A percentile compares a stretch with the other conserved stretches of the same genome.
phyloP scores from a whole-genome alignment of 1,139 yeast genomes.

The Schizosaccharomyces versatilis region DNA sequence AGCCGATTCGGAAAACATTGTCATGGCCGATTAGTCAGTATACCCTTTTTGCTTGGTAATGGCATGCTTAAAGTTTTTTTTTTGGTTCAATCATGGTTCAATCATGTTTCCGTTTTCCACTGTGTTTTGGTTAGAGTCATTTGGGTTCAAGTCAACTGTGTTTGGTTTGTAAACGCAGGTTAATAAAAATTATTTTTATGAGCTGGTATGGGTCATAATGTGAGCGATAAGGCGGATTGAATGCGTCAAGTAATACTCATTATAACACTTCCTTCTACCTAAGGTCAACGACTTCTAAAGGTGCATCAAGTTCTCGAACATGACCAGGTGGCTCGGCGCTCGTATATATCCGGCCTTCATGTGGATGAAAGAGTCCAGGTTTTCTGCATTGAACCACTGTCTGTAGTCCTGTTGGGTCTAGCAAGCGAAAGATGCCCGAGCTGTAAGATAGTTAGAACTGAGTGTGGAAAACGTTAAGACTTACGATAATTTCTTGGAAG shows the following conservation, averaged over 20 bases:
- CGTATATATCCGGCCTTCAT: slow-evolving; percentile 19
- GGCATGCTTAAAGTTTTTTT: background rate
- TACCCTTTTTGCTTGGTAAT: background rate
- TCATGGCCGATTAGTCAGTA: slow-evolving; percentile 1
- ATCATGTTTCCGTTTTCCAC: no score
- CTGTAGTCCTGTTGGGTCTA: slow-evolving; percentile 40
- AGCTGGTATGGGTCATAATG: no score
- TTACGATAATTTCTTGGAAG: slow-evolving; percentile 24
- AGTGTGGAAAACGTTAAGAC: background rate
- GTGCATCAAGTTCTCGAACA: background rate
- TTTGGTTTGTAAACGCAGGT: background rate
- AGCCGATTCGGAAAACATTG: background rate
- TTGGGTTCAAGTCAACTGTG: background rate
- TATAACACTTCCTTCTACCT: background rate
- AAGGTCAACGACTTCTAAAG: background rate
- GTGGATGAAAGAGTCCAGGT: slow-evolving; percentile 30
- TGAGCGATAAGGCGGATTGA: no score
- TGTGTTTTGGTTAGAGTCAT: background rate
- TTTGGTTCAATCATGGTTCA: no score
- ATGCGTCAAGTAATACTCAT: no score
- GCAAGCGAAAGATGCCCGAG: slow-evolving; percentile 35
- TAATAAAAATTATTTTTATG: background rate
- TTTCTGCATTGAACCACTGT: slow-evolving; percentile 27
- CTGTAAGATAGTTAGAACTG: slow-evolving; percentile 3
- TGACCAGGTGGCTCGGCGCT: background rate